Base-by-base conservation (phyloP, 495 filamentous ascomycete species). In the Bryoglossum gracile region DNA sequence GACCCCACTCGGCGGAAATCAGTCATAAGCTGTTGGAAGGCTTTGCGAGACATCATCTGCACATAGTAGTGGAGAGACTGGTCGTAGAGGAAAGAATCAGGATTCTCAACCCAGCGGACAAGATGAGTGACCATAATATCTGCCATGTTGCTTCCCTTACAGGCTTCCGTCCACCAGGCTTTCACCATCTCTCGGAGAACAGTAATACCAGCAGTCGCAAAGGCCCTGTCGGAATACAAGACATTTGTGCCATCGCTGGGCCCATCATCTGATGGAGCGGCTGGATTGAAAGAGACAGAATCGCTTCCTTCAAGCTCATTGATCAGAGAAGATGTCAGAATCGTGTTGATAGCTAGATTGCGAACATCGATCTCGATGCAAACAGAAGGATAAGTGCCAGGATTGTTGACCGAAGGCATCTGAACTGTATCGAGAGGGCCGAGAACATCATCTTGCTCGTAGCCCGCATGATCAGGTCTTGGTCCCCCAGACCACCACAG, bases 131-230 rank as follows among this genome's bases (percentile, higher is more conserved):
- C 94, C 78, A 99, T 94, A 51, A 97, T 82, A 63, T 99, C 92
- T 8, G 92, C 92, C 88, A 96, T 95, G 21, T 74, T 82, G 50
- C 86, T 88, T 3, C 89, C 90, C 46, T 80, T 83, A 65, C 89
- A 95, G 9, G 92, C 92, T 68, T 97, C 89, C 0, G 81, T 78
- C 89, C 91, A 96, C 94, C 94, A 99, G 2, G 86, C 80, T 62
- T 95, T 96, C 52, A 99, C 92, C 92, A 99, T 97, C 63, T 96
- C 92, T 4, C 92, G 82, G 3, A 99, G 71, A 11, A 97, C 92
- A 17, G 80, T 74, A 4, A 95, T 82, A 28, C 90, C 87, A 8
- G 91, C 89, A 45, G 89, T 88, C 16, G 92, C 85, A 66, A 97
- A 97, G 0, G 91, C 86, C 48, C 87, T 91, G 48, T 97, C 91